Evolutionary conservation across 768 basidiomycete species (phyloP).

Genomic region (Lyophyllum decastes): DNA sequence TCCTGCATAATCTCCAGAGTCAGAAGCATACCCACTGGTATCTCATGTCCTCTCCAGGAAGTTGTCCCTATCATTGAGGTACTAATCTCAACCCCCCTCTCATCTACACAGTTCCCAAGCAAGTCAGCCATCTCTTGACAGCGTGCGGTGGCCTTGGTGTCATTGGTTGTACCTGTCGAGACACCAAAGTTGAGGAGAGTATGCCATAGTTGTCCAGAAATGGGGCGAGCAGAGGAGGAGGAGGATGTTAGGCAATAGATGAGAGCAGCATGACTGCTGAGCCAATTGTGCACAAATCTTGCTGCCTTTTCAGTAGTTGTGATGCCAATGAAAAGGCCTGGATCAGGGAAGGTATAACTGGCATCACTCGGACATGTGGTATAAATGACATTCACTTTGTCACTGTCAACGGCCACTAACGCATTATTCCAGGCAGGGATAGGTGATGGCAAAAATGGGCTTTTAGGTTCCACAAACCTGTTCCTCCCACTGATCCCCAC

Average conservation of each 20-base stretch:
- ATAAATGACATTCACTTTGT: background rate
- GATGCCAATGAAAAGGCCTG: background rate
- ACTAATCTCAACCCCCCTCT: background rate
- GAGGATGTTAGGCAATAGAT: background rate
- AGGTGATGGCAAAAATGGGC: background rate
- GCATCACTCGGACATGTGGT: background rate
- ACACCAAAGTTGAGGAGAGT: background rate
- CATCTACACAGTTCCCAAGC: background rate
- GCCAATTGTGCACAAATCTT: background rate
- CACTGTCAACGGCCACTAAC: background rate
- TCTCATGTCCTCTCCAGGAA: background rate
- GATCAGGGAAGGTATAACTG: no score
- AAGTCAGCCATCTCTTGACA: background rate
- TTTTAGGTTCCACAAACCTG: background rate
- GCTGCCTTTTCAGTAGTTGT: background rate
- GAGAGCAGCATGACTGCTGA: background rate
- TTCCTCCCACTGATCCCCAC: no score
- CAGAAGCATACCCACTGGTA: background rate
- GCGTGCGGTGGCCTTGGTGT: background rate
- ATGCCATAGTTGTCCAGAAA: background rate
- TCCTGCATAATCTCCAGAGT: background rate
- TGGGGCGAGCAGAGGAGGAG: background rate
- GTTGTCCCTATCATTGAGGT: background rate
- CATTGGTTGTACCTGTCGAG: background rate
- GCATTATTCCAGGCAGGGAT: background rate